A percentile compares a stretch with the other conserved stretches of the same genome.
Conservation (phyloP, 2,329 filamentous ascomycete species). For the Nannizziopsis barbatae region DNA sequence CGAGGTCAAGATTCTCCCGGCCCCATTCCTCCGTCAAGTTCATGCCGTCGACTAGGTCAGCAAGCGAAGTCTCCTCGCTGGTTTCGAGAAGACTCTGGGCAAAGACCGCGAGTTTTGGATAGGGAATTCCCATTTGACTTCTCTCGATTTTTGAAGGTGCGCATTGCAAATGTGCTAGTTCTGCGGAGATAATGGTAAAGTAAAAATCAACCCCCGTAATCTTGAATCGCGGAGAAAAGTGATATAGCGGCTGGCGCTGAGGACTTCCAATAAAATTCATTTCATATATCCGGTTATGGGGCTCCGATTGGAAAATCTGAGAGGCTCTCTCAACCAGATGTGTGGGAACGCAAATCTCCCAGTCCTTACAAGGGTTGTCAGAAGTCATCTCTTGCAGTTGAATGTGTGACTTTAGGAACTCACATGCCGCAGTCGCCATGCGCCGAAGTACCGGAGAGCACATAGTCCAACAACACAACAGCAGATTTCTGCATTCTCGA, state of each 20-base stretch:
- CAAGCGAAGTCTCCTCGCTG: not conserved
- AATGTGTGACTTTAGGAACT: too few species aligned
- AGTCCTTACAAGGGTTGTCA: not conserved
- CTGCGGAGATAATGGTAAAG: slow-evolving; percentile 4
- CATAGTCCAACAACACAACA: too few species aligned
- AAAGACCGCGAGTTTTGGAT: slow-evolving; percentile 2
- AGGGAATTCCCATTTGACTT: slow-evolving; percentile 6
- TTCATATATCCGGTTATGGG: slow-evolving; percentile 2
- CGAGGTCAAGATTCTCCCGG: not conserved
- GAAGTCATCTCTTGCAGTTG: too few species aligned
- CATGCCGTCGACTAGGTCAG: slow-evolving; percentile 19
- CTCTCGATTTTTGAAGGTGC: slow-evolving; percentile 2
- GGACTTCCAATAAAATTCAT: not conserved
- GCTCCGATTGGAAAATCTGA: slow-evolving; percentile 5
- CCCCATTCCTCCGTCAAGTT: slow-evolving; percentile 6
- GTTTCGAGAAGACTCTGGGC: slow-evolving; percentile 5
- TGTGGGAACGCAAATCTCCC: slow-evolving; percentile 4
- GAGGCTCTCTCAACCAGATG: slow-evolving; percentile 3
- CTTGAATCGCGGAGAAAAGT: slow-evolving; percentile 3
- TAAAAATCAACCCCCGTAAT: not conserved
- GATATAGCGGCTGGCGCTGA: not conserved
- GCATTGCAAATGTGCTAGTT: slow-evolving; percentile 3
- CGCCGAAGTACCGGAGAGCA: too few species aligned
- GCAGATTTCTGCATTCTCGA: too few species aligned
- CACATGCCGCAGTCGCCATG: too few species aligned